Percentiles rank a stretch among this genome's conserved stretches.
These are phyloP conservation scores for Rhizophlyctis rosea DNA, from an alignment of 192 early-diverging fungal species.

Conservation along the genomic window DNA sequence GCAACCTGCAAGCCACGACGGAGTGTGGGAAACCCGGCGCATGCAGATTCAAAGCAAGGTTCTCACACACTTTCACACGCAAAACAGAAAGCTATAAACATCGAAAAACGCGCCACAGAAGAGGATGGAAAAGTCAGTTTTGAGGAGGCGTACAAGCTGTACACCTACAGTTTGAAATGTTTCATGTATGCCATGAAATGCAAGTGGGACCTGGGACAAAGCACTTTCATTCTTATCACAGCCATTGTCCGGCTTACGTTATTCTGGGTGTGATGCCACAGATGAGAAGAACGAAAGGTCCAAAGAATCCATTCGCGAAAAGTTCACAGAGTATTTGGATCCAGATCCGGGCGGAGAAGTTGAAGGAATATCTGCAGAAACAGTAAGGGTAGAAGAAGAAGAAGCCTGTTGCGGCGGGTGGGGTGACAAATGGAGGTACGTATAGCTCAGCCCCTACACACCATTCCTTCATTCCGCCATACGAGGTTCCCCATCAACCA, in stretches of 20 bases:
- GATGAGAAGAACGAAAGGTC: constrained; percentile 92
- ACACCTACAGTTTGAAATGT: constrained; percentile 88
- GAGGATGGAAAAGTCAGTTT: constrained; percentile 88
- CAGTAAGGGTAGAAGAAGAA: constrained; percentile 68
- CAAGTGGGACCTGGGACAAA: constrained; percentile 35
- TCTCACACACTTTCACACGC: no score
- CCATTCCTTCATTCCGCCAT: background rate
- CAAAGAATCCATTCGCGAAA: constrained; percentile 81
- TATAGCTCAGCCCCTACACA: background rate
- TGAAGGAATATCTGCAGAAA: constrained; percentile 82
- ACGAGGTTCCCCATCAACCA: no score
- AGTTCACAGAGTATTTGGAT: constrained; percentile 88
- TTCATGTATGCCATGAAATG: constrained; percentile 95
- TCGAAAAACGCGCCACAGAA: constrained; percentile 89
- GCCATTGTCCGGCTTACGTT: background rate
- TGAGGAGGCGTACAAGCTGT: constrained; percentile 86
- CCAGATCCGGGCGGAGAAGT: constrained; percentile 90
- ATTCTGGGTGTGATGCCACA: constrained; percentile 24
- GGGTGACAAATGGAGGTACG: constrained; percentile 25
- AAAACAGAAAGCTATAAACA: constrained; percentile 85
- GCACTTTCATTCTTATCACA: background rate
- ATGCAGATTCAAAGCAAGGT: no score
- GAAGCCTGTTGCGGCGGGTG: constrained; percentile 61
- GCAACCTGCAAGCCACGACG: no score
- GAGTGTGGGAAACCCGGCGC: no score